Evolutionary conservation across 805 yeast genomes (phyloP).

Genomic region (Yueomyces sinensis): DNA sequence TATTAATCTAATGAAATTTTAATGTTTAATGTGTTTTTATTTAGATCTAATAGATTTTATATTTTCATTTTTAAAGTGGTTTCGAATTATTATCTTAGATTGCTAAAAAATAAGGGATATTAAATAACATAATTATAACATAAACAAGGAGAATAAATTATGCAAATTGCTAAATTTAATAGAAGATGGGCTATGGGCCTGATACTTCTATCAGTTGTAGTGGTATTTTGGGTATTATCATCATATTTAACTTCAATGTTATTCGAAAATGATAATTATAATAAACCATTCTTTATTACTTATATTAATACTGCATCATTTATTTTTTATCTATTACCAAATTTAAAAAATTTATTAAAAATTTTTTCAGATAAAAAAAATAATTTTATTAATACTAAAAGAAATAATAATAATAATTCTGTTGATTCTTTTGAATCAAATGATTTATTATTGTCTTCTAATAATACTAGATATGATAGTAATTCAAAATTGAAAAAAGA

Average conservation of each 20-base stretch:
- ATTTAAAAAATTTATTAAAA: slow-evolving; percentile 19
- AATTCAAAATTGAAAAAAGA: not conserved
- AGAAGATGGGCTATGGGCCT: slow-evolving; percentile 66
- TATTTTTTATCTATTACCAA: slow-evolving; percentile 61
- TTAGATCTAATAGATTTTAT: no score
- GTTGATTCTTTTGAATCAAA: not conserved
- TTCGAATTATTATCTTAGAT: no score
- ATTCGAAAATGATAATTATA: slow-evolving; percentile 53
- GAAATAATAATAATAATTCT: not conserved
- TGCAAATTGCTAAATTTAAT: slow-evolving; percentile 2
- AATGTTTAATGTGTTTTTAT: no score
- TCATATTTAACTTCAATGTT: slow-evolving; percentile 73
- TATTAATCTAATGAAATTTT: no score
- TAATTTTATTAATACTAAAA: not conserved
- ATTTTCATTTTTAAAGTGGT: no score
- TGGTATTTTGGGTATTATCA: slow-evolving; percentile 81
- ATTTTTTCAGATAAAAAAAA: slow-evolving; percentile 14
- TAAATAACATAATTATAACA: slow-evolving; percentile 3
- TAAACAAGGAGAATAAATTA: not conserved
- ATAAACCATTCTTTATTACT: slow-evolving; percentile 88
- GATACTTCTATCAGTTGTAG: slow-evolving; percentile 57
- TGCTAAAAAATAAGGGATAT: no score
- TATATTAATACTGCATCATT: slow-evolving; percentile 84
- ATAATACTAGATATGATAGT: not conserved
- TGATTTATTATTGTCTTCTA: not conserved